phyloP scores from a whole-genome alignment of 441 rosid genomes.

The Adansonia madagascariensis region DNA sequence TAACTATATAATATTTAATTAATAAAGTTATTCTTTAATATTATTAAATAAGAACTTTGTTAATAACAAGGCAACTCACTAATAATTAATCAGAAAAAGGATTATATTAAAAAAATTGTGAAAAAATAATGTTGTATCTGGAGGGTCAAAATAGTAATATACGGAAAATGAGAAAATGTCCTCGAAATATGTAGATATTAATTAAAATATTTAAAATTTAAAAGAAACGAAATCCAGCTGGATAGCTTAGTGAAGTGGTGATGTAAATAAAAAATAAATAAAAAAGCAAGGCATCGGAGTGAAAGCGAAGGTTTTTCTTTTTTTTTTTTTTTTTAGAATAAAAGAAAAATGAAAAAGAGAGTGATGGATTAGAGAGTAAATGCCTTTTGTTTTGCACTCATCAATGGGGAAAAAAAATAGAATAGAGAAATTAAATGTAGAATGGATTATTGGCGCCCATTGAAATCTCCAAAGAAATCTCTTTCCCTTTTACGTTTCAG shows the following conservation, averaged over 20 bases:
- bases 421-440: background rate
- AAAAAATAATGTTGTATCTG: background rate
- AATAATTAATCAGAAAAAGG: background rate
- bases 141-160: background rate
- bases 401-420: slow-evolving; percentile 12
- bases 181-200: background rate
- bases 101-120: background rate
- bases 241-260: background rate
- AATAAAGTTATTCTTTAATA: background rate
- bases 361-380: slow-evolving; percentile 15
- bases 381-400: slow-evolving; percentile 38
- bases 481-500: background rate
- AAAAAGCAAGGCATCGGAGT: background rate
- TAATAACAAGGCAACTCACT: background rate
- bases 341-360: background rate
- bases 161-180: background rate
- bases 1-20: background rate
- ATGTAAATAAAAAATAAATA: background rate
- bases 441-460: slow-evolving; percentile 17
- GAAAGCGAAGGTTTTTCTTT: slow-evolving; percentile 20
- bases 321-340: background rate
- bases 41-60: background rate
- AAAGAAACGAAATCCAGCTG: background rate
- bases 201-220: background rate
- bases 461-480: background rate